Evolutionary conservation across 768 basidiomycete genomes (phyloP).

Genomic region (Termitomyces heimii): DNA sequence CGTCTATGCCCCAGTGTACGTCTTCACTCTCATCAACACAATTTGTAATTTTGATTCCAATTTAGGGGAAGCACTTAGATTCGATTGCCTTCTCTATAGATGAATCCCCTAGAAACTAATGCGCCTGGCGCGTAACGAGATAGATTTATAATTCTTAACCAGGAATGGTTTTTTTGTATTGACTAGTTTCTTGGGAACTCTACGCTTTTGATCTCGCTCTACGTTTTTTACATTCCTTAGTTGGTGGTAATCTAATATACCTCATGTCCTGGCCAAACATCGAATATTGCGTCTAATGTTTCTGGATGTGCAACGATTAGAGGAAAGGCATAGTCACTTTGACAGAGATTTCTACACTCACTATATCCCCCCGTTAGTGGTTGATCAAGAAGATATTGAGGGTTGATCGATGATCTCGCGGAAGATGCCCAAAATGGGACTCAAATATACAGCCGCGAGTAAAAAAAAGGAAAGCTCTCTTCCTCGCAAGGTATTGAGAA

Average conservation of each 20-base stretch:
- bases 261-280: neutral
- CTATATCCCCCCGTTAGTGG: neutral
- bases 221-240: neutral
- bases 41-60: neutral
- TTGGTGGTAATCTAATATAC: neutral
- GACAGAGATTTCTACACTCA: neutral
- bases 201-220: neutral
- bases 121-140: neutral
- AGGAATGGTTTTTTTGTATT: neutral
- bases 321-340: neutral
- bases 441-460: neutral
- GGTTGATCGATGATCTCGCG: constrained; percentile 5
- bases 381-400: neutral
- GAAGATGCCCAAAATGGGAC: neutral
- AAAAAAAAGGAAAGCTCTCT: constrained; percentile 1
- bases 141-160: neutral
- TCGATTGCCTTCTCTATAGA: neutral
- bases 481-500: neutral
- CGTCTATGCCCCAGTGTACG: constrained; percentile 62
- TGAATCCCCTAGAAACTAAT: neutral
- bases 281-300: neutral
- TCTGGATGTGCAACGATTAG: neutral
- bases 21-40: constrained; percentile 8
- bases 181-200: neutral
- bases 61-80: neutral